phyloP scores from a whole-genome alignment of 768 basidiomycete species.

The Mrakia frigida region DNA sequence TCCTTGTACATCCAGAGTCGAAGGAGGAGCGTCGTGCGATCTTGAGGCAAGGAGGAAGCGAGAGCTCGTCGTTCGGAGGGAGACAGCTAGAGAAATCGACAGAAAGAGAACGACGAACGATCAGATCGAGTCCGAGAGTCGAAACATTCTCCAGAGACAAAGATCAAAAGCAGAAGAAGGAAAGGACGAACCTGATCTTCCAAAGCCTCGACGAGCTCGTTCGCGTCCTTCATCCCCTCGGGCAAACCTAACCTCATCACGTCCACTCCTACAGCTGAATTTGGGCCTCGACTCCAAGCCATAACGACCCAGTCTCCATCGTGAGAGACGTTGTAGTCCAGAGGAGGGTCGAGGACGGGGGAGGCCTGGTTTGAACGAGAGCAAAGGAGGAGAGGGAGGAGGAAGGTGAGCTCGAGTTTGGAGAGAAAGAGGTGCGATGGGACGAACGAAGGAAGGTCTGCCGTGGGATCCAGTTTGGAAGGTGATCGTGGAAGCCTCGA shows the following conservation, averaged over 20 bases:
- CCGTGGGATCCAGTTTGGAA: not conserved
- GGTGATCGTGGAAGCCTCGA: not conserved
- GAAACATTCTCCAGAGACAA: not conserved
- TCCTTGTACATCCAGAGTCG: constrained; percentile 89
- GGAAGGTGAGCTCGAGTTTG: not conserved
- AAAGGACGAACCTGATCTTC: constrained; percentile 56
- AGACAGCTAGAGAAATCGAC: not conserved
- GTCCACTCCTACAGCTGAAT: constrained; percentile 59
- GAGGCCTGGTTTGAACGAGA: not conserved
- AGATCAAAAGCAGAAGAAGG: not conserved
- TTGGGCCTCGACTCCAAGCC: constrained; percentile 44
- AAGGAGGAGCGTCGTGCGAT: constrained; percentile 51
- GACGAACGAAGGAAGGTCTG: constrained; percentile 13
- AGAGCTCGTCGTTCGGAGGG: constrained; percentile 27
- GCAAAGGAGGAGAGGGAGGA: not conserved
- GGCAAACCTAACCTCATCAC: constrained; percentile 72
- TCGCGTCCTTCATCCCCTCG: constrained; percentile 53
- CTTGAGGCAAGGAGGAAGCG: constrained; percentile 49
- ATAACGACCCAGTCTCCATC: constrained; percentile 69
- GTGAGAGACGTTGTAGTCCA: constrained; percentile 77
- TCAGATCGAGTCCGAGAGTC: no score
- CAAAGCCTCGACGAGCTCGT: constrained; percentile 58
- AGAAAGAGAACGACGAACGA: not conserved
- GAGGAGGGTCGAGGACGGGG: constrained; percentile 39
- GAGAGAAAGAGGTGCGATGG: not conserved